Evolutionary conservation across 768 basidiomycete genomes (phyloP).

Genomic region (Lactarius sanguifluus): DNA sequence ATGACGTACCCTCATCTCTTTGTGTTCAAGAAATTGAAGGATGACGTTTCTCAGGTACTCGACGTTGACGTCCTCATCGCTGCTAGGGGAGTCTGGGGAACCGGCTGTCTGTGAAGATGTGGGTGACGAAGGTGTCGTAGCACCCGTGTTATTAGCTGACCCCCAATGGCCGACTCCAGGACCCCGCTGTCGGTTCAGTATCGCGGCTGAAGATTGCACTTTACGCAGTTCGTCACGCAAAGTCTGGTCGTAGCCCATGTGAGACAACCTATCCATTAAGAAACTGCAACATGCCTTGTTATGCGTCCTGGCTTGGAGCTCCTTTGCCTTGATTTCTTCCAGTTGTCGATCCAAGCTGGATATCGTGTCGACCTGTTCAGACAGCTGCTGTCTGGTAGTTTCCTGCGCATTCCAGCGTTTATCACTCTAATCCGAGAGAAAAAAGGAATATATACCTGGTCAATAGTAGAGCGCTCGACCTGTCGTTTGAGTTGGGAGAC

Average conservation of each 20-base stretch:
- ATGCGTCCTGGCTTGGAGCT: conserved; percentile 64
- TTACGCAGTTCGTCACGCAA: conserved; percentile 94
- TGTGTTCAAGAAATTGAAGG: conserved; percentile 95
- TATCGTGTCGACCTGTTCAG: conserved; percentile 51
- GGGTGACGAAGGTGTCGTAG: conserved; percentile 38
- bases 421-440: neutral
- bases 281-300: conserved; percentile 64
- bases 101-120: conserved; percentile 40
- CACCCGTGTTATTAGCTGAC: conserved; percentile 39
- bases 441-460: conserved; percentile 58
- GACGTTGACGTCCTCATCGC: conserved; percentile 90
- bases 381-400: conserved; percentile 44
- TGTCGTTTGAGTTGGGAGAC: conserved; percentile 55
- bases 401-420: conserved; percentile 37
- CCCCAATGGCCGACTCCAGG: conserved; percentile 95
- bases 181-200: conserved; percentile 87
- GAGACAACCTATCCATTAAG: neutral
- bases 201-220: conserved; percentile 87
- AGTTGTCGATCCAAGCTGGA: conserved; percentile 60
- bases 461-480: conserved; percentile 50
- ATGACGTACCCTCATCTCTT: conserved; percentile 89
- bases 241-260: conserved; percentile 48
- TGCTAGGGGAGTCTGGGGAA: conserved; percentile 39
- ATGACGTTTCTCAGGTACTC: conserved; percentile 97
- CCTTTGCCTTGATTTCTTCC: conserved; percentile 70